These are phyloP conservation scores for Zymoseptoria pseudotritici DNA, from an alignment of 2,329 filamentous ascomycete genomes.

Conservation along the genomic window DNA sequence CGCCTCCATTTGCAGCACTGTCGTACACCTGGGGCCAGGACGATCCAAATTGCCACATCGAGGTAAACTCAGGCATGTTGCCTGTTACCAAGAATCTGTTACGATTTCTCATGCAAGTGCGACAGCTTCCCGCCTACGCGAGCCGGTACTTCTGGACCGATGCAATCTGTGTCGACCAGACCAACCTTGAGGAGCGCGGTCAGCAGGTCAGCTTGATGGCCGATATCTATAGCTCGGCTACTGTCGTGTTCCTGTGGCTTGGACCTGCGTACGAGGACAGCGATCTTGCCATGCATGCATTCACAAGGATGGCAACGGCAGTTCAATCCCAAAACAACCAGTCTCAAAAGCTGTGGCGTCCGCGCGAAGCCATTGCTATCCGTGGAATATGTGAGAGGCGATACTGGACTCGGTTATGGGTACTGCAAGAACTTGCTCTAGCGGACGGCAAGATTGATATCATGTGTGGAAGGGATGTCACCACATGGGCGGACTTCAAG, in stretches of 20 bases:
- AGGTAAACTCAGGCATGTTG: not conserved
- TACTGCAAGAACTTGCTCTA: slow-evolving; percentile 4
- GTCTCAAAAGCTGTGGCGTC: not conserved
- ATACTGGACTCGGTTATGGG: slow-evolving; percentile 9
- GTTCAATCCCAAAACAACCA: too few species aligned
- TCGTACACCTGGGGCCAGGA: slow-evolving; percentile 9
- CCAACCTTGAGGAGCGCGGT: slow-evolving; percentile 5
- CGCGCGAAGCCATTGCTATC: not conserved
- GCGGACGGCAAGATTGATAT: not conserved
- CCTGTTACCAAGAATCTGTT: slow-evolving; percentile 7
- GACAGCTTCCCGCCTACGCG: not conserved
- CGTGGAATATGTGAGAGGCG: not conserved
- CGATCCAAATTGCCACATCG: too few species aligned
- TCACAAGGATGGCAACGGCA: too few species aligned
- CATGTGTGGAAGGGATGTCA: slow-evolving; percentile 2
- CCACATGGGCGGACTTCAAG: not conserved
- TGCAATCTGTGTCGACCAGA: slow-evolving; percentile 13
- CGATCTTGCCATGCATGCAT: slow-evolving; percentile 3
- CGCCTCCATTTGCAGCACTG: slow-evolving; percentile 5
- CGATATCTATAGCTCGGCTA: slow-evolving; percentile 6
- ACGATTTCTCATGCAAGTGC: slow-evolving; percentile 6
- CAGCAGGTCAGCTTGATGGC: slow-evolving; percentile 10
- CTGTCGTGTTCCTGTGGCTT: slow-evolving; percentile 8
- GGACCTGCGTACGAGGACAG: slow-evolving; percentile 4
- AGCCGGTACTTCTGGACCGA: slow-evolving; percentile 8